Base-by-base conservation (phyloP, 1,284 basidiomycete species). In the Polyporus tsugae region DNA sequence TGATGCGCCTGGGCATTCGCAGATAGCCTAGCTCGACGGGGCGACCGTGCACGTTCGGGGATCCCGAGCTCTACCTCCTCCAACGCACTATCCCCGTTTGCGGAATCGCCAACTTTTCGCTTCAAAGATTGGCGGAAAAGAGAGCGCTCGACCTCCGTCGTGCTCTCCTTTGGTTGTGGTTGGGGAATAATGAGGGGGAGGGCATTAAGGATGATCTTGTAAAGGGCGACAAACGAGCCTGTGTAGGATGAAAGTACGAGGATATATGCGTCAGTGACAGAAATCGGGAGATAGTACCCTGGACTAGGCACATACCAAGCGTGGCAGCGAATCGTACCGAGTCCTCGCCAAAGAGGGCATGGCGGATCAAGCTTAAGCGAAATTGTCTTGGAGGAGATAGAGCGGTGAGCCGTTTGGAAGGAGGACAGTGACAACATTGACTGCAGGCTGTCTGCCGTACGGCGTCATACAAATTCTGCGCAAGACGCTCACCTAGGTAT, bases 311-410 rank as follows among this genome's bases (percentile, higher is more conserved):
- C 82, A 55, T 70, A 90, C 94, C 95, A 39, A 97, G 83, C 94
- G 96, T 96, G 0, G 90, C 89, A 7, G 91, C 93, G 70, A 96
- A 96, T 38, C 95, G 85, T 75, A 91, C 86, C 0, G 93, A 91
- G 75, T 96, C 95, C 58, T 82, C 74, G 0, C 95, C 95, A 73
- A 97, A 91, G 46, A 97, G 81, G 0, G 95, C 95, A 79, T 87
- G 90, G 1, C 90, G 87, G 58, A 97, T 84, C 35, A 94, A 76
- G 4, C 86, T 79, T 15, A 92, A 79, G 9, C 90, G 87, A 65
- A 65, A 58, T 5, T 38, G 42, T 69, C 71, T 73, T 39, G 15
- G 22, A 10, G 1, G 58, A 57, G 39, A 29, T 41, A 53, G 4
- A 41, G 38, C 58, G 38, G 25, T 53, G 3, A 62, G 61, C 7